phyloP scores from a whole-genome alignment of 225 moss, liverwort and hornwort species.

The Bryum argenteum region DNA sequence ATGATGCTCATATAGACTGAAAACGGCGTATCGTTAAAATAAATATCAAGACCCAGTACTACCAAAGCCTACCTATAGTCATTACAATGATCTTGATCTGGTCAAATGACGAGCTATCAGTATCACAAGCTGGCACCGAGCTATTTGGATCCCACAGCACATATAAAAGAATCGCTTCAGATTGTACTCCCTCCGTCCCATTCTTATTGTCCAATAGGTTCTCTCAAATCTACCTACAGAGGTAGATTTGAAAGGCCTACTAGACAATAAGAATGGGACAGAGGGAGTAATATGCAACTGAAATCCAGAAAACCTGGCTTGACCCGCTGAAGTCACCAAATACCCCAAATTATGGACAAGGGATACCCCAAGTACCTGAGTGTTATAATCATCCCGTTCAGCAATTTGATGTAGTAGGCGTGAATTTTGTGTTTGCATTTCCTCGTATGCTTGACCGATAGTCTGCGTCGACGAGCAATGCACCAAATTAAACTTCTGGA shows the following conservation, averaged over 20 bases:
- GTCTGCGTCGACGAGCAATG: slow-evolving; percentile 53
- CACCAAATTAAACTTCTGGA: slow-evolving; percentile 21
- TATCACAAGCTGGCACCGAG: slow-evolving; percentile 8
- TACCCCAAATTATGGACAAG: slow-evolving; percentile 8
- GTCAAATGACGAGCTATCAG: slow-evolving; percentile 1
- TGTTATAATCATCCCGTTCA: slow-evolving; percentile 97
- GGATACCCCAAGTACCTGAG: slow-evolving; percentile 64
- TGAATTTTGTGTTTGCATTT: slow-evolving; percentile 95
- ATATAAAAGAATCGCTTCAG: slow-evolving; percentile 15
- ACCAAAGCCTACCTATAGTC: neutral
- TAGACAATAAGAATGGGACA: no score
- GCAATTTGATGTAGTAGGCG: slow-evolving; percentile 91
- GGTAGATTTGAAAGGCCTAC: no score
- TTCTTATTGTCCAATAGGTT: no score
- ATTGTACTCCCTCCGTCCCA: no score
- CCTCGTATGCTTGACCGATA: slow-evolving; percentile 99
- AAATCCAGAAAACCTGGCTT: slow-evolving; percentile 11
- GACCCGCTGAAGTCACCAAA: slow-evolving; percentile 6
- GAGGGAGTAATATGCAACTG: neutral
- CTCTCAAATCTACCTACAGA: no score
- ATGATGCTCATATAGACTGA: slow-evolving; percentile 7
- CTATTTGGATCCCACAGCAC: slow-evolving; percentile 15
- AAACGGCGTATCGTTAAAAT: neutral
- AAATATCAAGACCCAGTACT: slow-evolving; percentile 8
- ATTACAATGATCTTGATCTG: neutral